These are phyloP conservation scores for Exutisphaerella laricina DNA, from an alignment of 2,329 filamentous ascomycete genomes.

Conservation along the genomic window DNA sequence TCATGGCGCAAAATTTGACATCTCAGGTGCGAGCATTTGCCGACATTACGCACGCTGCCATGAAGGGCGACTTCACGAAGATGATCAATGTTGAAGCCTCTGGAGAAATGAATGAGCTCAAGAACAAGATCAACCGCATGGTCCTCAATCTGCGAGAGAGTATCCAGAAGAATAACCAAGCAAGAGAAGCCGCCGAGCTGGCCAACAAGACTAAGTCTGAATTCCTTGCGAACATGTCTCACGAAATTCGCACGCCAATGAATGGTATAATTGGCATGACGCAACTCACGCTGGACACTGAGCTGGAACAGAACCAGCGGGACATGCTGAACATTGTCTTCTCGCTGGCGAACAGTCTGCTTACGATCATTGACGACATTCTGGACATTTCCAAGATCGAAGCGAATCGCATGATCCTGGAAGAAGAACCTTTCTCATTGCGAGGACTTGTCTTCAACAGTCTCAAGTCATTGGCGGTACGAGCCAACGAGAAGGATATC, in stretches of 20 bases:
- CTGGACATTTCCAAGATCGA: conserved; percentile 72
- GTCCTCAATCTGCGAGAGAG: conserved; percentile 91
- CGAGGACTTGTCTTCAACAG: conserved; percentile 95
- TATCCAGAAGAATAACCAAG: conserved; percentile 93
- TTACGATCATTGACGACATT: conserved; percentile 90
- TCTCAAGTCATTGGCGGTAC: conserved; percentile 91
- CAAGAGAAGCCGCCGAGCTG: conserved; percentile 89
- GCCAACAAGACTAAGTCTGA: conserved; percentile 98
- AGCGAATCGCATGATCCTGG: conserved; percentile 95
- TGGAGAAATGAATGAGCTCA: conserved; percentile 98
- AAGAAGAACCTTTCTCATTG: conserved; percentile 93
- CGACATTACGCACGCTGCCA: conserved; percentile 96
- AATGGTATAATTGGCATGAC: conserved; percentile 99
- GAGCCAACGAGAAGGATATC: conserved; percentile 91
- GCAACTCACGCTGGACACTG: conserved; percentile 86
- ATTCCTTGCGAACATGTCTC: conserved; percentile 97
- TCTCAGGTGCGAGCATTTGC: conserved; percentile 97
- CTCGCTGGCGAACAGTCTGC: conserved; percentile 87
- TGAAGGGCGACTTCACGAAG: conserved; percentile 94
- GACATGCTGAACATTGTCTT: conserved; percentile 99
- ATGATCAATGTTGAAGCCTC: conserved; percentile 95
- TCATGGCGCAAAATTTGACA: conserved; percentile 77
- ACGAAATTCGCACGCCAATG: conserved; percentile 96
- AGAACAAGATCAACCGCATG: conserved; percentile 99
- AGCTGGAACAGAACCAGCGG: conserved; percentile 88